These are phyloP conservation scores for Teratosphaeria pseudoeucalypti DNA, from an alignment of 2,329 filamentous ascomycete species.

Conservation along the genomic window DNA sequence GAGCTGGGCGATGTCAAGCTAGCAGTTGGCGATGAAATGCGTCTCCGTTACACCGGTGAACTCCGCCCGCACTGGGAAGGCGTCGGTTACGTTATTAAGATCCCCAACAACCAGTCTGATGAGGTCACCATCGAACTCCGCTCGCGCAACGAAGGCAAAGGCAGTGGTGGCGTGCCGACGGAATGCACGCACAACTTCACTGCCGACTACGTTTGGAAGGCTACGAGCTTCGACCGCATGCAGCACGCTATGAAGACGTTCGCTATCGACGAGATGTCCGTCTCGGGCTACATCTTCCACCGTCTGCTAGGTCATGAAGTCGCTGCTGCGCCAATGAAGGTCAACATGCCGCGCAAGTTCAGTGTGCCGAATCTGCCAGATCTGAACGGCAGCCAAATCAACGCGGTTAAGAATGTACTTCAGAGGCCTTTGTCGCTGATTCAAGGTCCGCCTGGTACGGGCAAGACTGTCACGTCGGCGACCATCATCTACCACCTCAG, in stretches of 20 bases:
- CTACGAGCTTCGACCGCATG: conserved; percentile 98
- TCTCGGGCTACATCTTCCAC: conserved; percentile 98
- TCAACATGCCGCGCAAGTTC: conserved; percentile 90
- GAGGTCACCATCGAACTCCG: conserved; percentile 92
- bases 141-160: conserved; percentile 58
- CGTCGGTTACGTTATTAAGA: conserved; percentile 97
- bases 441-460: conserved; percentile 91
- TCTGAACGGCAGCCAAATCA: conserved; percentile 89
- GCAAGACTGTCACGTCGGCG: conserved; percentile 96
- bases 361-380: conserved; percentile 89
- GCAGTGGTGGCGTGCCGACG: conserved; percentile 60
- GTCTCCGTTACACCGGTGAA: conserved; percentile 90
- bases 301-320: conserved; percentile 93
- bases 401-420: conserved; percentile 88
- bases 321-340: conserved; percentile 88
- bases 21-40: conserved; percentile 97
- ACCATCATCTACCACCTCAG: conserved; percentile 97
- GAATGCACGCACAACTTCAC: conserved; percentile 98
- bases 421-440: conserved; percentile 92
- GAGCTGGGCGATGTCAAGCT: conserved; percentile 97
- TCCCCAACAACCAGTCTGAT: conserved; percentile 97
- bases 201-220: conserved; percentile 98
- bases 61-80: conserved; percentile 89
- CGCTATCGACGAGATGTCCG: conserved; percentile 93
- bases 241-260: conserved; percentile 99